These are phyloP conservation scores for Withania somnifera DNA, from an alignment of 305 asterid species.

Conservation along the genomic window DNA sequence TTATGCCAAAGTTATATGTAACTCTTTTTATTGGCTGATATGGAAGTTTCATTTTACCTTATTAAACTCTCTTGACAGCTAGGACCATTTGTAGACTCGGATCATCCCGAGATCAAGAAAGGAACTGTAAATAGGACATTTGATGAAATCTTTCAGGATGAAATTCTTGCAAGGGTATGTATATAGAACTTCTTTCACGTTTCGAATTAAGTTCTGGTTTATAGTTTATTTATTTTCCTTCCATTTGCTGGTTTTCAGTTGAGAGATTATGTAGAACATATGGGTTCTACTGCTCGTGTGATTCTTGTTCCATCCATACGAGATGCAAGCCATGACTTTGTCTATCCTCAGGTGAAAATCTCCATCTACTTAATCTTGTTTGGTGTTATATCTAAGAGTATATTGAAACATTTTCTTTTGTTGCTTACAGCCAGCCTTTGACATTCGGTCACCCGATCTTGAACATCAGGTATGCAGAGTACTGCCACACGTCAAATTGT, in stretches of 20 bases:
- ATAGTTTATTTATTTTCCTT: slow-evolving; percentile 10
- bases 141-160: slow-evolving; percentile 59
- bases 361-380: background rate
- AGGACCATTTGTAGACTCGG: slow-evolving; percentile 90
- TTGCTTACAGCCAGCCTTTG: slow-evolving; percentile 69
- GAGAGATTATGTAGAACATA: slow-evolving; percentile 85
- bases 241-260: slow-evolving; percentile 30
- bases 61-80: slow-evolving; percentile 42
- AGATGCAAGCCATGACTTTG: slow-evolving; percentile 91
- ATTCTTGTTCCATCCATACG: slow-evolving; percentile 77
- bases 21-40: slow-evolving; percentile 2
- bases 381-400: background rate
- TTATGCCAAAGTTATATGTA: background rate
- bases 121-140: slow-evolving; percentile 53
- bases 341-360: slow-evolving; percentile 68
- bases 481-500: background rate
- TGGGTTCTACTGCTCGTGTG: slow-evolving; percentile 75
- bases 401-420: background rate
- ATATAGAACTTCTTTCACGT: slow-evolving; percentile 10
- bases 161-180: slow-evolving; percentile 76
- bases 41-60: slow-evolving; percentile 8
- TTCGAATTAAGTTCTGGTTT: slow-evolving; percentile 1
- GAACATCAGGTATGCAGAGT: slow-evolving; percentile 54
- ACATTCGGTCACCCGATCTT: slow-evolving; percentile 35
- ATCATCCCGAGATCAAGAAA: slow-evolving; percentile 73